A percentile compares a stretch with the other conserved stretches of the same genome.
Evolutionary conservation across 306 rosid genomes (phyloP).

Genomic region (Betula pendula): DNA sequence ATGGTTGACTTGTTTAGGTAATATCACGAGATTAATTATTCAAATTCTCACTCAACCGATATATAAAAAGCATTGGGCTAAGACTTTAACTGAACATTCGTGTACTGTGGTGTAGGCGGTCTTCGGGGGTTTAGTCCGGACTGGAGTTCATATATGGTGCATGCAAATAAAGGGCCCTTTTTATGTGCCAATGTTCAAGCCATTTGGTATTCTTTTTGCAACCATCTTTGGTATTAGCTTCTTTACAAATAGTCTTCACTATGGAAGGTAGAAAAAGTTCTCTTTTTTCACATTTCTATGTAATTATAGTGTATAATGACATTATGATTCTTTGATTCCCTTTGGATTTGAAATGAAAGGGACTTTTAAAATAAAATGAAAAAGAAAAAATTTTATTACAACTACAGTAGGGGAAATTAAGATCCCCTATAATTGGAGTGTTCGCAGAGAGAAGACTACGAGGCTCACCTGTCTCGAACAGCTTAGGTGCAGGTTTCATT

Average conservation of each 20-base stretch:
- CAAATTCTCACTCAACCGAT: no score
- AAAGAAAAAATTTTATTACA: not conserved
- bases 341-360: no score
- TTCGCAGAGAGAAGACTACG: no score
- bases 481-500: no score
- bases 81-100: not conserved
- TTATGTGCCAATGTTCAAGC: constrained; percentile 50
- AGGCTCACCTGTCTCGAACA: no score
- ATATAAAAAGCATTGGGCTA: no score
- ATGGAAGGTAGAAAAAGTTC: constrained; percentile 40
- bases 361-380: no score
- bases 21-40: no score
- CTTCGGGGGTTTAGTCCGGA: constrained; percentile 38
- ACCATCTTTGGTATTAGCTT: constrained; percentile 42
- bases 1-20: no score
- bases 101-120: constrained; percentile 25
- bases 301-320: not conserved
- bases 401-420: no score
- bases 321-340: not conserved
- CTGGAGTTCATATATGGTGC: constrained; percentile 47
- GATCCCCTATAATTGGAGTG: no score
- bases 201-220: constrained; percentile 45
- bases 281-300: not conserved
- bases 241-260: constrained; percentile 44
- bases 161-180: constrained; percentile 38